A percentile compares a stretch with the other conserved stretches of the same genome.
Conservation (phyloP, 2,329 filamentous ascomycete genomes). For the Alternaria tenuissima region DNA sequence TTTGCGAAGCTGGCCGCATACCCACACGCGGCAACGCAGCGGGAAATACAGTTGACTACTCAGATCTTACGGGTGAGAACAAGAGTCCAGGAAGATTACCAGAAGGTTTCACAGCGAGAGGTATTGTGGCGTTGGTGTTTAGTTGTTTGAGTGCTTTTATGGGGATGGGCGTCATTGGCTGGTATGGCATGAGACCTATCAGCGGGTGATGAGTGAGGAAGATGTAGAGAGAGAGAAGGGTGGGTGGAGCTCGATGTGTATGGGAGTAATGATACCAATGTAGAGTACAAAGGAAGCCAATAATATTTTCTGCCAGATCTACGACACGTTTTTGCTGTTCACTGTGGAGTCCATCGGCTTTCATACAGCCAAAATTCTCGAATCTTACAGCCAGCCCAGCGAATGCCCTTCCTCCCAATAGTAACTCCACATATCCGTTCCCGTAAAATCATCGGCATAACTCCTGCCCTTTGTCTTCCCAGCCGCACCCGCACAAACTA, state of each 20-base stretch:
- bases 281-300: not conserved
- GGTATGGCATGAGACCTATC: constrained; percentile 66
- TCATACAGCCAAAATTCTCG: not conserved
- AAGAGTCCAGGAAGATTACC: constrained; percentile 65
- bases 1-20: constrained; percentile 63
- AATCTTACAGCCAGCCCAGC: not conserved
- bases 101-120: constrained; percentile 73
- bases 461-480: constrained; percentile 53
- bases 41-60: constrained; percentile 69
- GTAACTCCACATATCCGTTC: constrained; percentile 63
- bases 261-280: not conserved
- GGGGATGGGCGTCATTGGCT: constrained; percentile 71
- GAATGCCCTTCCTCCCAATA: constrained; percentile 57
- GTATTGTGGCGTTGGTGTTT: constrained; percentile 78
- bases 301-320: not conserved
- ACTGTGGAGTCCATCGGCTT: not conserved
- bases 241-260: not conserved
- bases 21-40: constrained; percentile 75
- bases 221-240: not conserved
- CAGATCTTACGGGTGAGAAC: constrained; percentile 65
- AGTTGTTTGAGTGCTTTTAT: constrained; percentile 73
- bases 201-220: not conserved
- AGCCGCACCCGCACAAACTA: constrained; percentile 64
- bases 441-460: constrained; percentile 61
- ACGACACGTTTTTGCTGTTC: no score